Base-by-base conservation (phyloP, 2,329 filamentous ascomycete species). In the Dothistroma septosporum region DNA sequence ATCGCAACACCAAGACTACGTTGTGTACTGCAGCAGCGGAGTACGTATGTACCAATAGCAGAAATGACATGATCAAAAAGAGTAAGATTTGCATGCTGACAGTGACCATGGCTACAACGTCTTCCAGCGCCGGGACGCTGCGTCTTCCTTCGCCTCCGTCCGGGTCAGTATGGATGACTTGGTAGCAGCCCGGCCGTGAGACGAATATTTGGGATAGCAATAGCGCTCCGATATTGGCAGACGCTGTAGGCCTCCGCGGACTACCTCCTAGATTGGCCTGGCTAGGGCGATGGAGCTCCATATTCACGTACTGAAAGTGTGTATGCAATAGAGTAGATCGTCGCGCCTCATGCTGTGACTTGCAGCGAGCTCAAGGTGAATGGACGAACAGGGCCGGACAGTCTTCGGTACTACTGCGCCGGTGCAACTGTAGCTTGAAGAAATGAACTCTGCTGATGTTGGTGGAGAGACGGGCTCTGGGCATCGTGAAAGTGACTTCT, bases 1-100 rank as follows among this genome's bases (percentile, higher is more conserved):
- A 28, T 28, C 24, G 6, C 24, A 6, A 54, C 37, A 54, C 16
- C 37, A 22, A 21, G 6, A 10, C 22, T 32, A 28, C 22, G 48
- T 21, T 57, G 55, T 28, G 33, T 14, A 46, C 54, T 24, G 54
- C 54, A 32, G 54, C 54, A 31, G 49, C 22, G 16, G 35, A 24
- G 31, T 24, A 35, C 41, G 33, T 58, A 53, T 58, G 56, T 58
- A 58, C 56, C 48, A 58, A 58, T 58, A 58, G 32, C 19, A 37
- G 41, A 11, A 44, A 44, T 44, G 41, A 16, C 14, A 44, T 19
- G 41, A 19, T 44, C 41, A n/a, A 44, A 4, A 44, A 44, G 14
- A 32, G 24, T 6, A 49, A 12, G 41, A 28, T 21, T 10, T 7
- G 24, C 9, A 33, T 35, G 14, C 21, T 7, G n/a, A 47, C 44